phyloP scores from a whole-genome alignment of 2,329 filamentous ascomycete genomes.

The Leptographium flavum region DNA sequence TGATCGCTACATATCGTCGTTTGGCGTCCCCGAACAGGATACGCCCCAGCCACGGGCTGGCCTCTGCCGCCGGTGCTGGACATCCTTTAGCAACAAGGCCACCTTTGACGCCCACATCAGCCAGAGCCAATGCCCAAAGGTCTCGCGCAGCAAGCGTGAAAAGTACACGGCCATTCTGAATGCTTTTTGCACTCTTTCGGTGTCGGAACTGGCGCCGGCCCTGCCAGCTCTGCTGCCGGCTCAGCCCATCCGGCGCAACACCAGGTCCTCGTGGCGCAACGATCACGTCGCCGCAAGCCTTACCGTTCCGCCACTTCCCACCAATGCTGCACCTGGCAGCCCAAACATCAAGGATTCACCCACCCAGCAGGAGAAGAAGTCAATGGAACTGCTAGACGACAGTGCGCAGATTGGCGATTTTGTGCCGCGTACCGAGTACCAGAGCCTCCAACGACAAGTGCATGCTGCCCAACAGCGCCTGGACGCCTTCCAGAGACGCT shows the following conservation, averaged over 20 bases:
- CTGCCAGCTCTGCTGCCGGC: not conserved
- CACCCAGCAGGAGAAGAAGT: not conserved
- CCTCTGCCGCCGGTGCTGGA: slow-evolving; percentile 20
- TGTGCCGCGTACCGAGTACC: slow-evolving; percentile 1
- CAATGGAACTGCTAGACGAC: not conserved
- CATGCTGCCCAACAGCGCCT: not conserved
- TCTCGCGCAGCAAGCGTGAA: slow-evolving; percentile 17
- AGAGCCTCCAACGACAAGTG: not conserved
- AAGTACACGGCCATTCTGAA: slow-evolving; percentile 15
- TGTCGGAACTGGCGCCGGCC: not conserved
- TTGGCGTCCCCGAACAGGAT: slow-evolving; percentile 13
- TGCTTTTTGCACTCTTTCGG: slow-evolving; percentile 11
- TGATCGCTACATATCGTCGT: slow-evolving; percentile 15
- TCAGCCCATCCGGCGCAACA: not conserved
- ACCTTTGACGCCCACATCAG: slow-evolving; percentile 15
- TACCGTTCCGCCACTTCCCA: not conserved
- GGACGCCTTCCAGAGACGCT: not conserved
- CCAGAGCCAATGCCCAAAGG: slow-evolving; percentile 11
- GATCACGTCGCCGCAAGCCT: not conserved
- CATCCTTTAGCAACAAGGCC: slow-evolving; percentile 12
- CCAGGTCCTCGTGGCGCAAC: not conserved
- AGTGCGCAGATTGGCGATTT: not conserved
- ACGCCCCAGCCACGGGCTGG: slow-evolving; percentile 16
- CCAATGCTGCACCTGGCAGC: not conserved
- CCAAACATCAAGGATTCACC: slow-evolving; percentile 2